Base-by-base conservation (phyloP, 139 green algal species). In the Chlamydomonas applanata region DNA sequence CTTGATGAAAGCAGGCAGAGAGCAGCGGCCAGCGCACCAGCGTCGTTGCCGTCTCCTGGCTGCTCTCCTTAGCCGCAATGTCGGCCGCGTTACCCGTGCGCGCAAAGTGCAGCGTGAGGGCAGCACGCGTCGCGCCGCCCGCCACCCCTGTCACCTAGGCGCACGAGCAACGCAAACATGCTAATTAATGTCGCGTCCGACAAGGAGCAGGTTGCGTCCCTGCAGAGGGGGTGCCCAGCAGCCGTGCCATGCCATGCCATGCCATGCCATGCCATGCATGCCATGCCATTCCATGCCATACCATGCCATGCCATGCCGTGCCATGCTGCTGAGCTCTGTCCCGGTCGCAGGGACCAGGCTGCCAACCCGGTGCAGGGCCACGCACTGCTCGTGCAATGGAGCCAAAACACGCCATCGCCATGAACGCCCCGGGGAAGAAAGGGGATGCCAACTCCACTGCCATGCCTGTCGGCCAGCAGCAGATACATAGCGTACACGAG, bases 21-120 rank as follows among this genome's bases (percentile, higher is more conserved):
- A n/a, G n/a, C n/a, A n/a, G 5, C 45, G 20, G 14, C 68, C 3
- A 14, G 52, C 72, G 9, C n/a, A 77, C 40, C 36, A 71, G 22
- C 9, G 54, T 67, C n/a, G 30, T 69, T 0, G 29, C 30, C 29
- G 33, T 49, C 49, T 63, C 88, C 85, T 96, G 91, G 9, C 83
- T 89, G 35, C 89, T 84, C 73, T 96, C 93, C 77, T 96, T 96
- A 29, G 92, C 87, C 1, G 91, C 80, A 1, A 97, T 85, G 72
- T 97, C 93, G 24, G 91, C 93, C 1, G 91, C 87, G 71, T 96
- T 96, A 54, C 87, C 70, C 13, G 60, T 36, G 59, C 54, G 46
- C 17, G 82, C 82, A 84, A 97, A 97, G 82, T 97, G 93, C 74
- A 94, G 83, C 3, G 93, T 97, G 54, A 97, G 81, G 3, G 93